These are phyloP conservation scores for Vickermania ingenoplastis DNA, from an alignment of 208 protist species.

Conservation along the genomic window DNA sequence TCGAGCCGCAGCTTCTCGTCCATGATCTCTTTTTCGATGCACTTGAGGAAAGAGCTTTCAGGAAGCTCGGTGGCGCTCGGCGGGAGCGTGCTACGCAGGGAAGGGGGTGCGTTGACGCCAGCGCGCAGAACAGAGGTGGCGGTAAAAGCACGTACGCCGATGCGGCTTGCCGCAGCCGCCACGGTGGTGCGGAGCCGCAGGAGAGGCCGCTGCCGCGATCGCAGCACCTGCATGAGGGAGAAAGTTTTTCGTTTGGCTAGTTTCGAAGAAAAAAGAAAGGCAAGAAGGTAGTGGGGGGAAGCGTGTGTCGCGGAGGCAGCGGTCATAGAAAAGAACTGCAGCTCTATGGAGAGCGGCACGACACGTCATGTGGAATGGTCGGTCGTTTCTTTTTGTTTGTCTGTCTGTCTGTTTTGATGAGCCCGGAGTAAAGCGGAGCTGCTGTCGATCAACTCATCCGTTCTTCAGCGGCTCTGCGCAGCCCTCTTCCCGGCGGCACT, in stretches of 20 bases:
- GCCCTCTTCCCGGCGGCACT: background rate
- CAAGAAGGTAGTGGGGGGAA: background rate
- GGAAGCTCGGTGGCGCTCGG: constrained; percentile 49
- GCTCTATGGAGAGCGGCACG: too few relatives aligned
- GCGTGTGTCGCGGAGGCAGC: too few relatives aligned
- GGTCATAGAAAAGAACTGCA: too few relatives aligned
- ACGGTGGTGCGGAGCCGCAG: background rate
- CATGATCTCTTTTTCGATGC: constrained; percentile 79
- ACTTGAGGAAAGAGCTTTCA: constrained; percentile 60
- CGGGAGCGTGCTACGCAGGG: constrained; percentile 30
- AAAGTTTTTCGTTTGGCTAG: background rate
- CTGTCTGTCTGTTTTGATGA: background rate
- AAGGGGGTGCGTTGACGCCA: constrained; percentile 11
- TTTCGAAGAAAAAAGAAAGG: background rate
- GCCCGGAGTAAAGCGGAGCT: background rate
- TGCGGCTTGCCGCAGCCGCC: background rate
- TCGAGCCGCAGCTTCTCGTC: constrained; percentile 74
- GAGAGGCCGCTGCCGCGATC: background rate
- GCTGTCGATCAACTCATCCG: too few relatives aligned
- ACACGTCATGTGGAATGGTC: too few relatives aligned
- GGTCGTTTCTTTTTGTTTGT: background rate
- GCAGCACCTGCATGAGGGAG: background rate
- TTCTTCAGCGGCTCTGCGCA: too few relatives aligned
- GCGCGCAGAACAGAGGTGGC: too few relatives aligned
- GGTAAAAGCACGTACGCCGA: background rate